phyloP scores from a whole-genome alignment of 768 basidiomycete genomes.

The Lactarius vividus region DNA sequence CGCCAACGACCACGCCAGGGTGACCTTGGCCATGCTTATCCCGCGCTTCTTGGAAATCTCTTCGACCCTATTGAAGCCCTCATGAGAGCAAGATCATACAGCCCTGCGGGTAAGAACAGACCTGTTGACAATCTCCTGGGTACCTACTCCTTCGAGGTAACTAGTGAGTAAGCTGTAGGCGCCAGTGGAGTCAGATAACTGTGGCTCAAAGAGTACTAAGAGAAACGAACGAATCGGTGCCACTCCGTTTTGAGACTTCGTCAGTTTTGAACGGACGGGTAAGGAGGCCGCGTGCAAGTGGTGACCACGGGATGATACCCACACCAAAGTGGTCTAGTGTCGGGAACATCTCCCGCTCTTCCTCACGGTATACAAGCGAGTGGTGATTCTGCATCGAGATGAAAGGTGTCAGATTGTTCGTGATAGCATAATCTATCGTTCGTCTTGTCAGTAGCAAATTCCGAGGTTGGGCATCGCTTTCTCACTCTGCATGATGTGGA shows the following conservation, averaged over 20 bases:
- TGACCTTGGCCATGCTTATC: slow-evolving; percentile 43
- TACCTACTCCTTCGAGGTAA: slow-evolving; percentile 10
- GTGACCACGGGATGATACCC: slow-evolving; percentile 26
- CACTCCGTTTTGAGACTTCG: slow-evolving; percentile 2
- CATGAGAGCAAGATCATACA: background rate
- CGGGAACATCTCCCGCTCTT: slow-evolving; percentile 40
- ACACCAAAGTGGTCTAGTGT: slow-evolving; percentile 27
- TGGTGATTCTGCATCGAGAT: slow-evolving; percentile 31
- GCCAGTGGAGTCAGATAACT: background rate
- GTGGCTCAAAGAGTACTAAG: no score
- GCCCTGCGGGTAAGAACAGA: background rate
- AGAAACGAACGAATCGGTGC: slow-evolving; percentile 10
- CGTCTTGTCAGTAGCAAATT: slow-evolving; percentile 19
- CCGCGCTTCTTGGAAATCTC: slow-evolving; percentile 39
- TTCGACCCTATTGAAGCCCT: slow-evolving; percentile 35
- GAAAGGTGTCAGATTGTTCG: slow-evolving; percentile 21
- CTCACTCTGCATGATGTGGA: slow-evolving; percentile 26
- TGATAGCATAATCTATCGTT: slow-evolving; percentile 26
- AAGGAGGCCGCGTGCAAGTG: slow-evolving; percentile 23
- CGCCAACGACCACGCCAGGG: slow-evolving; percentile 36
- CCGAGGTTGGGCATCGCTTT: background rate
- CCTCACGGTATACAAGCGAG: slow-evolving; percentile 40
- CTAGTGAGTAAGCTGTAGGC: background rate
- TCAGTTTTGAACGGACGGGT: slow-evolving; percentile 15
- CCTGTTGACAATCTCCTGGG: slow-evolving; percentile 24